Evolutionary conservation across 1,284 basidiomycete species (phyloP).

Genomic region (Ceratobasidium papillatum): DNA sequence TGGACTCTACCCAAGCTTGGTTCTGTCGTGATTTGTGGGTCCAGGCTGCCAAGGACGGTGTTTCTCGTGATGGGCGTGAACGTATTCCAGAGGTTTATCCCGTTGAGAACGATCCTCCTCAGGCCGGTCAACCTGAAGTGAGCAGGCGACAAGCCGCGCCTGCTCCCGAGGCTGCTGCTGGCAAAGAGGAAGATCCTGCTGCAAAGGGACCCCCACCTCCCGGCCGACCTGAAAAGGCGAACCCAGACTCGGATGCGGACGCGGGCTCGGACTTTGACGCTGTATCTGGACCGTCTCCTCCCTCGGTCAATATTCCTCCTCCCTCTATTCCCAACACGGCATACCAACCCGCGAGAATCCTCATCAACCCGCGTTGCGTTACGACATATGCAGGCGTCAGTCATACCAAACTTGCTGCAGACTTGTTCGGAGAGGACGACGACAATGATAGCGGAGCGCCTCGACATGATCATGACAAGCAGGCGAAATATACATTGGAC

Average conservation of each 20-base stretch:
- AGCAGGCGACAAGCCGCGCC: constrained; percentile 28
- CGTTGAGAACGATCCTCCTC: constrained; percentile 26
- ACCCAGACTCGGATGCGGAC: constrained; percentile 73
- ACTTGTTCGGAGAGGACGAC: constrained; percentile 83
- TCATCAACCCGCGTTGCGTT: constrained; percentile 93
- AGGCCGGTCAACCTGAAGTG: not conserved
- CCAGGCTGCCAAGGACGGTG: constrained; percentile 75
- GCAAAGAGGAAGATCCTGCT: constrained; percentile 44
- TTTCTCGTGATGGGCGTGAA: constrained; percentile 58
- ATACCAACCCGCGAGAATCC: constrained; percentile 85
- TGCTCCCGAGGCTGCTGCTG: constrained; percentile 47
- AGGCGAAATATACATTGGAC: constrained; percentile 82
- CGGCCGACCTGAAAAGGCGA: constrained; percentile 38
- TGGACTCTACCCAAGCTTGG: constrained; percentile 94
- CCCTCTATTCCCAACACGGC: constrained; percentile 74
- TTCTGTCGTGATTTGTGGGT: constrained; percentile 96
- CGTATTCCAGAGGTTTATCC: constrained; percentile 34
- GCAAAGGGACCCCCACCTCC: constrained; percentile 40
- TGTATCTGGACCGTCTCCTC: constrained; percentile 65
- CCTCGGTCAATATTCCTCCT: constrained; percentile 52
- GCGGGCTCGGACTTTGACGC: constrained; percentile 90
- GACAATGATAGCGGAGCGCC: constrained; percentile 60
- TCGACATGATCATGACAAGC: constrained; percentile 49
- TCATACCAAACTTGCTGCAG: constrained; percentile 89
- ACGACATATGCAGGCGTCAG: constrained; percentile 96